These are phyloP conservation scores for Tricholoma hemisulphureum DNA, from an alignment of 768 basidiomycete genomes.

Conservation along the genomic window DNA sequence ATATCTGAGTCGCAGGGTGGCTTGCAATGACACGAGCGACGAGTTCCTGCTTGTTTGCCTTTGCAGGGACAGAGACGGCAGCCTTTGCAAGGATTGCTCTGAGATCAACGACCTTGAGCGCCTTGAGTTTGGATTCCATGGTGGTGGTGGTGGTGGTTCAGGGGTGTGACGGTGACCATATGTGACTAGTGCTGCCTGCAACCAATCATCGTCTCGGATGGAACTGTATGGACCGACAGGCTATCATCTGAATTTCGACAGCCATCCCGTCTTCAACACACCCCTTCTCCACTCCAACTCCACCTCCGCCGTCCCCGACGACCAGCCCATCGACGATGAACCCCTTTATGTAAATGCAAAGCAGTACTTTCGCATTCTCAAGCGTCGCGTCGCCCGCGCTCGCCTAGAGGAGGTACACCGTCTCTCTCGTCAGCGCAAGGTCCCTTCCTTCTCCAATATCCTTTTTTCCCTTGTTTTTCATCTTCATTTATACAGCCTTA, in stretches of 20 bases:
- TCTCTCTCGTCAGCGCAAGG: constrained; percentile 92
- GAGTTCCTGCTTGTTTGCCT: constrained; percentile 67
- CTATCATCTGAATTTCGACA: constrained; percentile 45
- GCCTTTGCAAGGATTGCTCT: constrained; percentile 59
- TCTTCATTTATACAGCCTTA: constrained; percentile 65
- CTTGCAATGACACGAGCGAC: constrained; percentile 58
- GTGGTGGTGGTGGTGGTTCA: constrained; percentile 21
- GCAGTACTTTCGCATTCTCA: constrained; percentile 98
- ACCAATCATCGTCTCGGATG: constrained; percentile 52
- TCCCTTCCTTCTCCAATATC: constrained; percentile 25
- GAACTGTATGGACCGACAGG: constrained; percentile 56
- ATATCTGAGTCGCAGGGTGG: constrained; percentile 48
- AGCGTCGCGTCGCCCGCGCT: constrained; percentile 86
- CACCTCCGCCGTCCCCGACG: constrained; percentile 26
- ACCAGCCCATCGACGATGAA: constrained; percentile 77
- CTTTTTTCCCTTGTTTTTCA: constrained; percentile 3
- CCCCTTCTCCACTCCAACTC: constrained; percentile 20
- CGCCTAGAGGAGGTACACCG: constrained; percentile 92
- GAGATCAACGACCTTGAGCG: constrained; percentile 73
- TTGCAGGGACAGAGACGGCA: constrained; percentile 44
- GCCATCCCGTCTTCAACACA: constrained; percentile 20
- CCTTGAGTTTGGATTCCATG: constrained; percentile 46
- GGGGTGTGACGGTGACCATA: constrained; percentile 18
- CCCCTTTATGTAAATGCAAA: constrained; percentile 99
- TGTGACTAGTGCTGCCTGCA: constrained; percentile 10